Evolutionary conservation across 306 rosid genomes (phyloP), one percentile per base, ranked within the genome.

Genomic region (Pterocarpus macrocarpus): DNA sequence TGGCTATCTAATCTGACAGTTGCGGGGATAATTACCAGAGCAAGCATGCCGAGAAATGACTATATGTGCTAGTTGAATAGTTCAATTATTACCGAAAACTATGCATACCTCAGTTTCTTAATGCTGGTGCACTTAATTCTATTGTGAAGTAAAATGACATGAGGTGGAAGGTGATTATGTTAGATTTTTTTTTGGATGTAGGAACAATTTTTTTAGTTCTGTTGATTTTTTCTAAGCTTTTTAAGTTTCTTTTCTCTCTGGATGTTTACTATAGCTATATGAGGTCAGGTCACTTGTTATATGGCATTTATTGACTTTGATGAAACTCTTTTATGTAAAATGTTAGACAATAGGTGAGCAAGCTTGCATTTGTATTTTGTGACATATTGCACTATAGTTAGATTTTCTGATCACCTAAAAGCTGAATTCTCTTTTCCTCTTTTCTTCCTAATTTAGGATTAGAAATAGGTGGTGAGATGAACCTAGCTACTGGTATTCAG

Each of bases 381-480:
- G 41, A 11, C 41, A 43, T 30, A 8, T 75, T 28, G 33, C 68
- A 70, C 49, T 71, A 38, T 41, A 69, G 12, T 30, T 80, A 36
- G 22, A 61, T 57, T 66, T 67, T 73, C 76, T 83, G 57, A 61
- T 69, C 15, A 14, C 33, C 45, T 5, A 45, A 62, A 52, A 75
- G 52, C 72, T 86, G 15, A 76, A 44, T 53, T 68, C 32, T 10
- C 33, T 35, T 50, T 17, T n/a, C 28, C 64, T 2, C 41, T 64
- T 65, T 39, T 58, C 62, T 30, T 67, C 56, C 64, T 55, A 49
- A 77, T 77, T 7, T 80, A 95, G 99, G 99, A 71, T 86, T 92
- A 82, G 99, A 92, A 85, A 86, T 91, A 44, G 98, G 99, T 22
- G 97, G 99, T 74, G 98, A 90, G 88, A 92, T 90, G 97, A 90